Evolutionary conservation across 75 land plant genomes (phyloP).

Genomic region (Pinus albicaulis): DNA sequence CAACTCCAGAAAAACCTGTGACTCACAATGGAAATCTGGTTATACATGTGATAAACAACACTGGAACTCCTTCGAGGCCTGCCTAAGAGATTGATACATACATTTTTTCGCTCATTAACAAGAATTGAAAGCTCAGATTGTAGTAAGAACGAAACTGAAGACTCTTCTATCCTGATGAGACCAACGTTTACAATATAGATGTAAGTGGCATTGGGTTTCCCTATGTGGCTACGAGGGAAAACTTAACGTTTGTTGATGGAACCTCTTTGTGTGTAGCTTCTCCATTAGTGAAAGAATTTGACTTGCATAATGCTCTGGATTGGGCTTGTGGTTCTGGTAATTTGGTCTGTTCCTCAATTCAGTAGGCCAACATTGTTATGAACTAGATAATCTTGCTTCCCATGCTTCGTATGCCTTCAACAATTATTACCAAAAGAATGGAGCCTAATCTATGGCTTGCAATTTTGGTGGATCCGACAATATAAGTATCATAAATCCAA

Average conservation of each 20-base stretch:
- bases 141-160: constrained; percentile 60
- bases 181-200: constrained; percentile 24
- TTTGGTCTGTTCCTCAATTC: constrained; percentile 79
- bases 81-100: constrained; percentile 33
- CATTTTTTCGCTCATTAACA: constrained; percentile 73
- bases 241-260: constrained; percentile 31
- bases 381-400: constrained; percentile 65
- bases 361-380: constrained; percentile 81
- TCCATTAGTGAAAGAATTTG: constrained; percentile 28
- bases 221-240: constrained; percentile 23
- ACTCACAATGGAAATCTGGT: constrained; percentile 42
- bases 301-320: constrained; percentile 63
- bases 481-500: constrained; percentile 67
- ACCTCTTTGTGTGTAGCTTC: constrained; percentile 64
- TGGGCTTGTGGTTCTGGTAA: constrained; percentile 91
- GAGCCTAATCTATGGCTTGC: constrained; percentile 70
- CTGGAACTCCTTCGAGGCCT: constrained; percentile 61
- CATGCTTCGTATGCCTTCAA: constrained; percentile 94
- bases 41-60: constrained; percentile 15
- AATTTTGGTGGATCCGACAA: constrained; percentile 76
- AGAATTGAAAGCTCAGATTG: constrained; percentile 61
- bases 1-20: constrained; percentile 29
- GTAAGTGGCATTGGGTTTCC: neutral
- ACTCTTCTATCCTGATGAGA: constrained; percentile 43
- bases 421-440: constrained; percentile 74